Base-by-base conservation (phyloP, 2,329 filamentous ascomycete genomes). In the Penicillium hordei region DNA sequence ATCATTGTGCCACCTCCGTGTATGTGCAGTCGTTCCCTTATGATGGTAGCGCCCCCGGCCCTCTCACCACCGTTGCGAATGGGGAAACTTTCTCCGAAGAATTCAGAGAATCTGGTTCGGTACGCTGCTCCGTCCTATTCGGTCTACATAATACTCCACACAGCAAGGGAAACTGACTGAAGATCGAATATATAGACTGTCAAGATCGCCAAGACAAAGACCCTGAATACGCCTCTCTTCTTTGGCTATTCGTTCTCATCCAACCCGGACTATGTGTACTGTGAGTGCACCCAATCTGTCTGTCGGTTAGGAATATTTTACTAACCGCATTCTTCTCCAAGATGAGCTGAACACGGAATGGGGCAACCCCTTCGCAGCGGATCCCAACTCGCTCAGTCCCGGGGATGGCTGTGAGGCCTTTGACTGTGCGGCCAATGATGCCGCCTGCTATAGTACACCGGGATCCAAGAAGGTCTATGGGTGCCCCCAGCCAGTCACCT, bases 161-260 rank as follows among this genome's bases (percentile, higher is more conserved):
- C 55, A 44, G 39, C 21, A 57, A 51, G 49, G 19, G 29, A 56
- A 48, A 58, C 58, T 67, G 44, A 64, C 59, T 39, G 12, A 33
- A 52, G 38, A 60, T 54, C 21, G 15, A 54, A 61, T 52, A 17
- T 49, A 45, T 27, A 68, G 65, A 68, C 63, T 29, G 50, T 68
- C 33, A 66, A 68, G 48, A 68, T 67, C 23, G 61, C 63, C 31
- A 65, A 62, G 38, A 68, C 69, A 55, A 68, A 68, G 56, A 72
- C 69, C 12, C 60, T 73, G 39, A 39, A 57, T 48, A 59, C 29
- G 13, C 68, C 70, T 58, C 63, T 66, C 43, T 68, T 68, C 59
- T 66, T 68, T 59, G 64, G 64, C 52, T 68, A 68, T 57, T 68
- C 65, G 8, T 65, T 68, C 56, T 63, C 60, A 5, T 63, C 64